Conservation (phyloP, 495 filamentous ascomycete genomes). For the Aspergillus hancockii region DNA sequence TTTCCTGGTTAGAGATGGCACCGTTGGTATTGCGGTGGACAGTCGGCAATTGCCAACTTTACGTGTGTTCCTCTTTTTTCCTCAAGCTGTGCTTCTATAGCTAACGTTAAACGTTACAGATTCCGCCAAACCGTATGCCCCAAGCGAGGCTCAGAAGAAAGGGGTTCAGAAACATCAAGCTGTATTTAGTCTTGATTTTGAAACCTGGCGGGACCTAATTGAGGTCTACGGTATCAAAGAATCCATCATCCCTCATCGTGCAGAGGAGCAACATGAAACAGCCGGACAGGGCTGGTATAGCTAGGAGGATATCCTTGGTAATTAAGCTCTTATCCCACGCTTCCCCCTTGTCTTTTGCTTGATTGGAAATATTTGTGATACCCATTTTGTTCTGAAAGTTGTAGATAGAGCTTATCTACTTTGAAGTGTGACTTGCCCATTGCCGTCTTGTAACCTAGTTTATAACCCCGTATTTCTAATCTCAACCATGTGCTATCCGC, state of each 20-base stretch:
- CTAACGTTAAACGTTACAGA: conserved; percentile 37
- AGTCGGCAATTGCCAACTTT: conserved; percentile 67
- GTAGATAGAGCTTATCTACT: not conserved
- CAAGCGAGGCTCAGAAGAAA: conserved; percentile 46
- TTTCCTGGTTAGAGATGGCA: conserved; percentile 89
- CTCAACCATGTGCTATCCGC: too few species aligned
- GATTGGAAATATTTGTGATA: conserved; percentile 4
- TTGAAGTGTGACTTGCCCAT: not conserved
- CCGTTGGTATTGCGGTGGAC: conserved; percentile 64
- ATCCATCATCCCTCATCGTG: conserved; percentile 81
- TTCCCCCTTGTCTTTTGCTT: not conserved
- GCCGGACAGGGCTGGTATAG: conserved; percentile 77
- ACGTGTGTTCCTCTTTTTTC: conserved; percentile 52
- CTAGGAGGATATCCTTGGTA: conserved; percentile 40
- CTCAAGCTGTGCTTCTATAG: not conserved
- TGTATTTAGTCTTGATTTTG: conserved; percentile 80
- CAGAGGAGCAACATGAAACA: conserved; percentile 53
- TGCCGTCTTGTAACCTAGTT: not conserved
- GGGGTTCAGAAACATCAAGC: conserved; percentile 73
- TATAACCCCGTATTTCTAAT: too few species aligned
- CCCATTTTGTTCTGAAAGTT: conserved; percentile 10
- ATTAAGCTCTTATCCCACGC: too few species aligned
- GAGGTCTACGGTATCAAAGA: conserved; percentile 71
- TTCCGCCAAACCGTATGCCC: conserved; percentile 37
- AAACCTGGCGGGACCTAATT: conserved; percentile 75